A percentile compares a stretch with the other conserved stretches of the same genome.
These are phyloP conservation scores for Blastomyces gilchristii DNA, from an alignment of 2,329 filamentous ascomycete species.

Conservation along the genomic window DNA sequence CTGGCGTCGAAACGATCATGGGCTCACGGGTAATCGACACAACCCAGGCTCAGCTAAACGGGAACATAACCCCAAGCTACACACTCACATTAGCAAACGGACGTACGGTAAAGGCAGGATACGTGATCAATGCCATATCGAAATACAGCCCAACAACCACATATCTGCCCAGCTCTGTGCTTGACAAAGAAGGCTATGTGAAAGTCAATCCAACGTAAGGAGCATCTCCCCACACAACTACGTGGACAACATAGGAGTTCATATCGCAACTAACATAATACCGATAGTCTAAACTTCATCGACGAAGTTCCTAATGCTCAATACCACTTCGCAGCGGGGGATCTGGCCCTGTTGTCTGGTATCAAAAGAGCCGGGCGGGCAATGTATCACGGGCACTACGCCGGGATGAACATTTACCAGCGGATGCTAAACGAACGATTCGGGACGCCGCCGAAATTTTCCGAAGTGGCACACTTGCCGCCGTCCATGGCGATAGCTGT, in stretches of 20 bases:
- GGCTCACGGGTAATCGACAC: conserved; percentile 42
- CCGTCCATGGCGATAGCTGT: conserved; percentile 60
- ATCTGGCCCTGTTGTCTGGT: conserved; percentile 57
- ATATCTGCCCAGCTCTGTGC: conserved; percentile 48
- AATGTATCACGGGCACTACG: conserved; percentile 57
- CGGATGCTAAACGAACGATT: conserved; percentile 33
- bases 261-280: background rate
- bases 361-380: conserved; percentile 66
- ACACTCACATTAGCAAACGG: conserved; percentile 52
- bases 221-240: background rate
- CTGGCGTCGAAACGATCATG: conserved; percentile 56
- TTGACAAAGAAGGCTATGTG: conserved; percentile 54
- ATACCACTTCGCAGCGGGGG: conserved; percentile 57
- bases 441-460: conserved; percentile 35
- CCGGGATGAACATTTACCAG: conserved; percentile 56
- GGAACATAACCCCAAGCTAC: conserved; percentile 31
- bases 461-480: conserved; percentile 43
- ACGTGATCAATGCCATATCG: conserved; percentile 59
- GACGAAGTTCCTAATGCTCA: conserved; percentile 45
- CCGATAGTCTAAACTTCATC: conserved; percentile 42
- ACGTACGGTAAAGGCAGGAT: conserved; percentile 47
- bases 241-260: background rate
- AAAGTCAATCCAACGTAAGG: conserved; percentile 47
- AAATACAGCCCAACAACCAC: conserved; percentile 49
- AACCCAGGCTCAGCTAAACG: conserved; percentile 36